Evolutionary conservation across 257 asterid species (phyloP).

Genomic region (Linaria vulgaris): DNA sequence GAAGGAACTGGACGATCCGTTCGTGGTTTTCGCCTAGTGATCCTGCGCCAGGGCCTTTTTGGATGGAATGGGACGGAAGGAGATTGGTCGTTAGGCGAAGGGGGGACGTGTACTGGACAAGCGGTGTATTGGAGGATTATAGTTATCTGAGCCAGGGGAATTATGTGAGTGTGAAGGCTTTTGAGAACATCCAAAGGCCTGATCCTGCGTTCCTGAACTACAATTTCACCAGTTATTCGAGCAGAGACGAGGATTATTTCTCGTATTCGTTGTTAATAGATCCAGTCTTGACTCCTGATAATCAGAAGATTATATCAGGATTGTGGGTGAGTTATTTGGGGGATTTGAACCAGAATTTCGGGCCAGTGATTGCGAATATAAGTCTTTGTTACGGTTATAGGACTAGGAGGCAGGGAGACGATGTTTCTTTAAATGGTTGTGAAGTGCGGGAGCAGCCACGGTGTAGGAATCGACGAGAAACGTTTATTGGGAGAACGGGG

Average conservation of each 20-base stretch:
- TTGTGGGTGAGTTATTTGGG: slow-evolving; percentile 25
- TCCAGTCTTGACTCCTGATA: not conserved
- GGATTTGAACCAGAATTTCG: not conserved
- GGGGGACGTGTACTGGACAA: slow-evolving; percentile 39
- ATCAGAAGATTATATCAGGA: slow-evolving; percentile 14
- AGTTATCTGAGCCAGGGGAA: not conserved
- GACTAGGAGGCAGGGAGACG: not conserved
- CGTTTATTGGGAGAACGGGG: slow-evolving; percentile 18
- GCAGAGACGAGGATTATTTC: slow-evolving; percentile 3
- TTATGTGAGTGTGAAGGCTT: slow-evolving; percentile 14
- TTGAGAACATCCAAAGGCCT: slow-evolving; percentile 12
- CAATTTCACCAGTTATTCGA: slow-evolving; percentile 23
- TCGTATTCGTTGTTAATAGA: slow-evolving; percentile 14
- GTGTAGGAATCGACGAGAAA: slow-evolving; percentile 24
- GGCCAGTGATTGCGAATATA: not conserved
- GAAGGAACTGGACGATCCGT: slow-evolving; percentile 37
- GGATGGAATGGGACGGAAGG: slow-evolving; percentile 39
- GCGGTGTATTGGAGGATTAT: slow-evolving; percentile 31
- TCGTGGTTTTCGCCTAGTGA: slow-evolving; percentile 40
- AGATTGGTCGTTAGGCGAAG: slow-evolving; percentile 30
- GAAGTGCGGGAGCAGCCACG: slow-evolving; percentile 27
- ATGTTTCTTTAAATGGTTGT: slow-evolving; percentile 20
- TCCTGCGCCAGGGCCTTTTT: slow-evolving; percentile 47
- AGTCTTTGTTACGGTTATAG: slow-evolving; percentile 29
- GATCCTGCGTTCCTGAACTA: slow-evolving; percentile 6